Evolutionary conservation across 768 basidiomycete species (phyloP), one percentile per base, ranked within the genome.

Genomic region (Phlegmacium glaucopus): DNA sequence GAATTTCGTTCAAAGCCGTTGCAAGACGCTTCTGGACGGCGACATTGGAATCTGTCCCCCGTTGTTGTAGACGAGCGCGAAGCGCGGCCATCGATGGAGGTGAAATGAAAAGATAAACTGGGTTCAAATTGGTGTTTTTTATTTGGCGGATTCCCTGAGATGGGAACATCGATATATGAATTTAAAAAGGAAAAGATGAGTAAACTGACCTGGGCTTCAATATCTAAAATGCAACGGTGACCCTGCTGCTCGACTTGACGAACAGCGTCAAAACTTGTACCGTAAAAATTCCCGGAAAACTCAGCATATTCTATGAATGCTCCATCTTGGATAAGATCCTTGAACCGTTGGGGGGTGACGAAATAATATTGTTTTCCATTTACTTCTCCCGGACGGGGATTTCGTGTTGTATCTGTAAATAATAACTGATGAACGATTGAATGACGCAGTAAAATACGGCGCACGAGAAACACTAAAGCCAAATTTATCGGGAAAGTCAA

Each of bases 241-340:
- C 90, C 91, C 3, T 77, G 72, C 13, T 75, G 66, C 29, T 80
- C 74, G 22, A 96, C 85, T 26, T 77, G 74, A 28, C 75, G 70
- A 26, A 98, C 82, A 16, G 93, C 83, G 52, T 80, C 75, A 51
- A 85, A 83, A 55, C 86, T 91, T 4, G 94, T 95, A n/a, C 94
- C 94, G 61, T 98, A 98, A 57, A 79, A 78, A 62, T 97, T 96
- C 17, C 86, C 82, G 1, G 89, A 91, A 69, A 95, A 98, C 65
- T 95, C 84, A 12, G 95, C 93, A 56, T 92, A 81, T 68, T 98
- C 95, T 54, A 98, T 87, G 67, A 98, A 97, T 15, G 87, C 92
- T 45, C 78, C 74, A 18, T 83, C 69, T 13, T 65, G 63, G 39
- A 92, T 77, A 54, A 95, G 78, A 18, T 77, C 68, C 55, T 75